Percentiles rank a stretch among this genome's conserved stretches.
phyloP scores from a whole-genome alignment of 306 rosid species.

The Bauhinia variegata region DNA sequence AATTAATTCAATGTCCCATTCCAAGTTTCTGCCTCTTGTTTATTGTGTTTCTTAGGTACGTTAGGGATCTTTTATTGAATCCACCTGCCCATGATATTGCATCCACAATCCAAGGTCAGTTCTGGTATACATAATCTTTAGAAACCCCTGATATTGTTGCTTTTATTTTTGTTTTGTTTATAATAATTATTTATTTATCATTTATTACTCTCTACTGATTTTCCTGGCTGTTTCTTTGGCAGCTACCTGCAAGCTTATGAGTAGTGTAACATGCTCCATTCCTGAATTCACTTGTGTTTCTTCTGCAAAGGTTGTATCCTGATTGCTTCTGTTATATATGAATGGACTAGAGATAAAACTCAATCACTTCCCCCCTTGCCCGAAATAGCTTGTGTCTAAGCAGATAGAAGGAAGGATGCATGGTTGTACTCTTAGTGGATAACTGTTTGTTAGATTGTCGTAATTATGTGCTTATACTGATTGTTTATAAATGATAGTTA shows the following conservation, averaged over 20 bases:
- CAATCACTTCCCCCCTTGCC: slow-evolving; percentile 8
- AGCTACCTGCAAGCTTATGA: slow-evolving; percentile 88
- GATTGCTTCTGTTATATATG: too few relatives aligned
- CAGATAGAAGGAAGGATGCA: neutral
- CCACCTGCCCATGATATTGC: slow-evolving; percentile 92
- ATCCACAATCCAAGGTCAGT: slow-evolving; percentile 83
- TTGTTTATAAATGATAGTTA: neutral
- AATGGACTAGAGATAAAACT: slow-evolving; percentile 4
- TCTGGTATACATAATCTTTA: slow-evolving; percentile 16
- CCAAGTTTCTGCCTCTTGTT: too few relatives aligned
- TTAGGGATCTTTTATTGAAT: slow-evolving; percentile 87
- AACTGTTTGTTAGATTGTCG: neutral
- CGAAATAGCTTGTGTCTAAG: neutral
- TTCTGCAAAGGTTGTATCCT: slow-evolving; percentile 81
- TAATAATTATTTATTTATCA: slow-evolving; percentile 1
- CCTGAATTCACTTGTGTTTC: slow-evolving; percentile 97
- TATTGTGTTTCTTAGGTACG: slow-evolving; percentile 57
- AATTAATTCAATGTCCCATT: too few relatives aligned
- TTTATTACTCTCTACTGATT: slow-evolving; percentile 28
- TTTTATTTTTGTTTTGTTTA: neutral
- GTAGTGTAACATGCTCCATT: slow-evolving; percentile 71
- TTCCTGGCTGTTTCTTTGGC: slow-evolving; percentile 41
- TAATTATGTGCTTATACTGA: neutral
- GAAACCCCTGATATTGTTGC: slow-evolving; percentile 16
- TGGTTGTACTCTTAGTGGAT: neutral